Evolutionary conservation across 2,329 filamentous ascomycete genomes (phyloP), one percentile per base, ranked within the genome.

Genomic region (Cladorrhinum sp.): DNA sequence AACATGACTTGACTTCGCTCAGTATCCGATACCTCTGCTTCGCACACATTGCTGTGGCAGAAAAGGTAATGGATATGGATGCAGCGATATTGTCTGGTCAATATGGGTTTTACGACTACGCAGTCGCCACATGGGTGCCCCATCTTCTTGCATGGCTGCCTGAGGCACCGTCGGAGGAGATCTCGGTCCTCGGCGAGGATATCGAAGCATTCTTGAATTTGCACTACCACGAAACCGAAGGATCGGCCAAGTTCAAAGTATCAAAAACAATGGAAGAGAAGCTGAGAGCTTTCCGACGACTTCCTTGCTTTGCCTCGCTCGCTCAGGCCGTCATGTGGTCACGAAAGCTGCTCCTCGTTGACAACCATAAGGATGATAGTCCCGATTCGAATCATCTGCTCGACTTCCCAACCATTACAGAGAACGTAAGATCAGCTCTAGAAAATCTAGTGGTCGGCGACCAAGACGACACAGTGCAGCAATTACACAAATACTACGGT

Each of bases 401-500:
- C n/a, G 51, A 54, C 29, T 38, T 54, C 13, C 27, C 24, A n/a
- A 22, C n/a, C n/a, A 54, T 54, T n/a, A 38, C 36, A 1, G 23
- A 38, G 3, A 23, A 41, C 9, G 22, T 58, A 16, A 60, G 64
- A 27, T 55, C 36, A 13, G 9, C 23, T 8, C 38, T 65, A 12
- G 63, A 65, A 29, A 12, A 53, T 3, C 1, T 45, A 0, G 51
- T n/a, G 18, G 24, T 67, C 0, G 59, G 71, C 2, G 69, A 72
- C 67, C n/a, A n/a, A n/a, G 7, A 56, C 66, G 2, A 55, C 27
- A 27, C 2, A 12, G 23, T 9, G 29, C 5, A 23, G 12, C 13
- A 22, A 13, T 20, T 67, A 16, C 49, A 62, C 22, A 49, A 61
- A 10, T 72, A 70, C 45, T 77, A 78, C 57, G 75, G 77, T 6